Evolutionary conservation across 2,329 filamentous ascomycete species (phyloP).

Genomic region (Trichoderma atroviride): DNA sequence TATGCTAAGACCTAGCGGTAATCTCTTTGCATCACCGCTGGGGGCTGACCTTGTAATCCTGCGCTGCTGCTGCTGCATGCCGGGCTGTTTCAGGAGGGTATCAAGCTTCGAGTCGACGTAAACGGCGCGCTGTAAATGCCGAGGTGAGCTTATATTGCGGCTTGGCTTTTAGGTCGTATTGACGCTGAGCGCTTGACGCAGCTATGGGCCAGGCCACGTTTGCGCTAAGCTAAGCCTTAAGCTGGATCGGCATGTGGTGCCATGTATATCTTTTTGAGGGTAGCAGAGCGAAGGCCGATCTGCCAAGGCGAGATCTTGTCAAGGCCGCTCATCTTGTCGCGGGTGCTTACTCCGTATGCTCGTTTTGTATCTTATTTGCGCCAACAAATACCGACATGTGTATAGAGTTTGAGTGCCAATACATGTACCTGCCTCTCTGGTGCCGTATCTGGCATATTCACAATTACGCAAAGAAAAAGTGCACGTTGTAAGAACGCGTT

Average conservation of each 20-base stretch:
- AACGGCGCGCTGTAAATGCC: neutral
- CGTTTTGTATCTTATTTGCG: neutral
- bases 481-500: neutral
- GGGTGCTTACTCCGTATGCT: neutral
- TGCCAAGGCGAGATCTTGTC: slow-evolving; percentile 13
- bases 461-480: neutral
- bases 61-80: neutral
- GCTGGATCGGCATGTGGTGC: slow-evolving; percentile 13
- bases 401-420: neutral
- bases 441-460: neutral
- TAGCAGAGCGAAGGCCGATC: slow-evolving; percentile 10
- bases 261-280: neutral
- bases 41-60: neutral
- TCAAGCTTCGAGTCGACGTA: neutral
- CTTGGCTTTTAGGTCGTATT: neutral
- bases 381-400: neutral
- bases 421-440: neutral
- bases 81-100: slow-evolving; percentile 11
- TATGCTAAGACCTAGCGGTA: neutral
- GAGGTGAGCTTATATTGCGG: slow-evolving; percentile 16
- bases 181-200: neutral
- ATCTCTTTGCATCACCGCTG: neutral
- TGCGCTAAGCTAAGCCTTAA: slow-evolving; percentile 23
- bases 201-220: neutral
- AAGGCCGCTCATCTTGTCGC: neutral